phyloP scores from a whole-genome alignment of 805 yeast genomes.

The Hemisphaericaspora nanyangensis region DNA sequence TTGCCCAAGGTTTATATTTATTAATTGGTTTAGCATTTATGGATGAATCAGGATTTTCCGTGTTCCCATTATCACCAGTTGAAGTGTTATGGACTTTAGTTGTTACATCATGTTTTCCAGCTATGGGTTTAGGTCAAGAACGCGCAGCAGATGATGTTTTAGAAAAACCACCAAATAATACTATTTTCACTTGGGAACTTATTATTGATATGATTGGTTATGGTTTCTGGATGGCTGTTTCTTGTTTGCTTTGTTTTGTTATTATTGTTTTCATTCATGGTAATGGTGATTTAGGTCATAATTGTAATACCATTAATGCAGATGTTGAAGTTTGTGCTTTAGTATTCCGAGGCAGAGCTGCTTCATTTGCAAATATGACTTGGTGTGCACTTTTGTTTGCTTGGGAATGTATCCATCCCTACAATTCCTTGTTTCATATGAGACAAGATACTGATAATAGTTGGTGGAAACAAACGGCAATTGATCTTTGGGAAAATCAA shows the following conservation, averaged over 20 bases:
- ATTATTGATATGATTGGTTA: slow-evolving; percentile 66
- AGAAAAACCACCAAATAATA: slow-evolving; percentile 60
- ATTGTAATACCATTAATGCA: slow-evolving; percentile 54
- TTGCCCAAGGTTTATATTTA: slow-evolving; percentile 58
- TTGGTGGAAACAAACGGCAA: slow-evolving; percentile 56
- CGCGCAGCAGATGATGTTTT: slow-evolving; percentile 60
- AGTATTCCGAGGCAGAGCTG: slow-evolving; percentile 74
- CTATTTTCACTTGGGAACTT: slow-evolving; percentile 64
- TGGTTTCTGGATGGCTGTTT: slow-evolving; percentile 69
- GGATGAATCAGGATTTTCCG: slow-evolving; percentile 61
- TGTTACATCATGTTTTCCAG: slow-evolving; percentile 34
- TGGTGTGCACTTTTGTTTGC: slow-evolving; percentile 82
- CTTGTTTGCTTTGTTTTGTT: slow-evolving; percentile 65
- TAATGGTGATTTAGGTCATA: slow-evolving; percentile 59
- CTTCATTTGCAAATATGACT: slow-evolving; percentile 76
- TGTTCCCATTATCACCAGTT: slow-evolving; percentile 65
- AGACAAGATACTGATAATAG: slow-evolving; percentile 56
- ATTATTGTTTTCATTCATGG: slow-evolving; percentile 66
- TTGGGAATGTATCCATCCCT: slow-evolving; percentile 77
- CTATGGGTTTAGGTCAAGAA: slow-evolving; percentile 47
- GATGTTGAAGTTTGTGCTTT: slow-evolving; percentile 41
- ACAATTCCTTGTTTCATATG: slow-evolving; percentile 68
- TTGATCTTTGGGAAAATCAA: slow-evolving; percentile 69
- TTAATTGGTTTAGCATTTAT: slow-evolving; percentile 72
- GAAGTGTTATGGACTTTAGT: slow-evolving; percentile 34